Conservation (phyloP, 2,329 filamentous ascomycete species). For the Scopulariopsis brevicaulis region DNA sequence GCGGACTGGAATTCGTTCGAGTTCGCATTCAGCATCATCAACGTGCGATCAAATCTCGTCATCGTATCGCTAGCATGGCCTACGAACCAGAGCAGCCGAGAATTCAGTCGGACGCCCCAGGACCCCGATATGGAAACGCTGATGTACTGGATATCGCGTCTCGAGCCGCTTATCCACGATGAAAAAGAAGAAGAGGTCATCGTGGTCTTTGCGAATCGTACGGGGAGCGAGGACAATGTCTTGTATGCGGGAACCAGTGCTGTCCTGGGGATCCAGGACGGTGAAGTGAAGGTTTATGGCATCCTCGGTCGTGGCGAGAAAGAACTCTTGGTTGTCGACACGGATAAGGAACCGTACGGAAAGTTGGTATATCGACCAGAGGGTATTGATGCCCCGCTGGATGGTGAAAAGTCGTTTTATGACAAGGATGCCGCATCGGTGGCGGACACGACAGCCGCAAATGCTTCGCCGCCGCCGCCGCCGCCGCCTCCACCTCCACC, state of each 20-base stretch:
- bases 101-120: slow-evolving; percentile 32
- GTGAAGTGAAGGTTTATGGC: slow-evolving; percentile 58
- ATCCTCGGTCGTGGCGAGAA: slow-evolving; percentile 61
- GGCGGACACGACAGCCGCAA: no score
- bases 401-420: neutral
- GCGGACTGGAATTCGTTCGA: slow-evolving; percentile 9
- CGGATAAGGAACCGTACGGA: slow-evolving; percentile 28
- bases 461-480: neutral
- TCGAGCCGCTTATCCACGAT: slow-evolving; percentile 51
- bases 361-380: slow-evolving; percentile 27
- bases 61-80: slow-evolving; percentile 71
- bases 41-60: slow-evolving; percentile 46
- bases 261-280: slow-evolving; percentile 53
- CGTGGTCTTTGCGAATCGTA: slow-evolving; percentile 60
- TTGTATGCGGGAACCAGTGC: slow-evolving; percentile 66
- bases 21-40: slow-evolving; percentile 41
- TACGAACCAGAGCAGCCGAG: slow-evolving; percentile 38
- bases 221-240: slow-evolving; percentile 52
- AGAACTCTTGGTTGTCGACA: slow-evolving; percentile 54
- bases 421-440: no score
- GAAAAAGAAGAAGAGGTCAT: slow-evolving; percentile 47
- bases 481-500: neutral
- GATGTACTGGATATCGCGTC: slow-evolving; percentile 62
- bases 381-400: neutral
- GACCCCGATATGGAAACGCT: slow-evolving; percentile 63